phyloP scores from a whole-genome alignment of 345 rosid genomes.

The Jatropha curcas region DNA sequence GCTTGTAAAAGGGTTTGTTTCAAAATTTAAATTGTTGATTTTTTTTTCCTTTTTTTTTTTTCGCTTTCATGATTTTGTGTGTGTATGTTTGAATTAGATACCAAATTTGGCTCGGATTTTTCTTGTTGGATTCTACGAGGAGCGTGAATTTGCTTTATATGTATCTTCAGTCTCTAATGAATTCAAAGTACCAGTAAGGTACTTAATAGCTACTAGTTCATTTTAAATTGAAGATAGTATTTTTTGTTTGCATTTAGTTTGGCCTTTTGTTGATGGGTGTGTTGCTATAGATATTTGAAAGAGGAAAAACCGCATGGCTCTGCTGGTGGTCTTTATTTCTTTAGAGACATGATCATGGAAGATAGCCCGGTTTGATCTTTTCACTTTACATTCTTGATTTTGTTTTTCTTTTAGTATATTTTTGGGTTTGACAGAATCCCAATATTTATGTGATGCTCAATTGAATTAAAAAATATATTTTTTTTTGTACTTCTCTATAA shows the following conservation, averaged over 20 bases:
- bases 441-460: not conserved
- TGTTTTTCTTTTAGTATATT: not conserved
- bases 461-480: not conserved
- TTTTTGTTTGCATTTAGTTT: not conserved
- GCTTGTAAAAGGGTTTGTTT: slow-evolving; percentile 71
- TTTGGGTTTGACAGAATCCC: slow-evolving; percentile 5
- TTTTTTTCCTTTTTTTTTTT: not conserved
- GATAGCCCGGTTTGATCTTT: slow-evolving; percentile 58
- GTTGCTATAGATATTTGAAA: slow-evolving; percentile 60
- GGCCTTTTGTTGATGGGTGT: not conserved
- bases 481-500: not conserved
- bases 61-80: slow-evolving; percentile 10
- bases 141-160: slow-evolving; percentile 72
- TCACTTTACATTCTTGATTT: slow-evolving; percentile 2
- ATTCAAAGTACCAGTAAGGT: slow-evolving; percentile 80
- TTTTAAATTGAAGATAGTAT: not conserved
- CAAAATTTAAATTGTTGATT: slow-evolving; percentile 1
- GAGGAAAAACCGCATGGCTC: slow-evolving; percentile 88
- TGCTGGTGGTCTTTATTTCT: slow-evolving; percentile 82
- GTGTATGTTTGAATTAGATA: slow-evolving; percentile 37
- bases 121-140: slow-evolving; percentile 79
- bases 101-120: slow-evolving; percentile 67
- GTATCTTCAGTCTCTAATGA: slow-evolving; percentile 79
- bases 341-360: slow-evolving; percentile 71
- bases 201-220: too few relatives aligned